phyloP scores from a whole-genome alignment of 768 basidiomycete genomes.

The Asterophora lycoperdoides region DNA sequence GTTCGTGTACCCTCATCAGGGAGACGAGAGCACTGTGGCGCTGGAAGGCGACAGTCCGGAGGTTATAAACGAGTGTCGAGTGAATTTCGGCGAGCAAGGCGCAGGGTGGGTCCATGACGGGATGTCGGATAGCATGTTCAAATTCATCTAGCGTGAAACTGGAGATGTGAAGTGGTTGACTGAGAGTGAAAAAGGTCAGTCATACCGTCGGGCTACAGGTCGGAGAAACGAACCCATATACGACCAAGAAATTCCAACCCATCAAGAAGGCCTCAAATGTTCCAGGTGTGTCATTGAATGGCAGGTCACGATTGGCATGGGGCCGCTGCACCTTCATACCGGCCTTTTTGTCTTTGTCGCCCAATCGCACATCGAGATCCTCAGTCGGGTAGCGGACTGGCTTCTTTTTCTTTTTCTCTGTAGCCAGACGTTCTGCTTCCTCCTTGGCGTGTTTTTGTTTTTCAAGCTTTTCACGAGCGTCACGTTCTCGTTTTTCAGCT shows the following conservation, averaged over 20 bases:
- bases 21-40: conserved; percentile 75
- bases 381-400: conserved; percentile 91
- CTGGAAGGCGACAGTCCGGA: conserved; percentile 75
- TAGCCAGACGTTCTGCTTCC: conserved; percentile 65
- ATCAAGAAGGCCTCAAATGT: conserved; percentile 84
- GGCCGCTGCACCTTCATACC: conserved; percentile 70
- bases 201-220: conserved; percentile 8
- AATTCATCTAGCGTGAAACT: conserved; percentile 91
- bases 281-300: conserved; percentile 60
- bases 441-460: conserved; percentile 61
- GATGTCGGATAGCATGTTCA: conserved; percentile 82
- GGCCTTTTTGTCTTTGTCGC: conserved; percentile 79
- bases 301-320: conserved; percentile 57
- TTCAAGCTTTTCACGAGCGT: conserved; percentile 67
- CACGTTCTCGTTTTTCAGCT: conserved; percentile 65
- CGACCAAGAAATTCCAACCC: conserved; percentile 91
- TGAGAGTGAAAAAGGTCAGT: conserved; percentile 25
- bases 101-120: conserved; percentile 63
- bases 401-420: conserved; percentile 85
- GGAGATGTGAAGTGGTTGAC: conserved; percentile 84
- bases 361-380: conserved; percentile 77
- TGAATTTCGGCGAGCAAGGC: conserved; percentile 84
- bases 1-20: conserved; percentile 44
- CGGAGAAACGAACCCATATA: conserved; percentile 74
- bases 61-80: conserved; percentile 81